A percentile compares a stretch with the other conserved stretches of the same genome.
phyloP scores from a whole-genome alignment of 306 rosid species.

The Lathyrus aphaca region DNA sequence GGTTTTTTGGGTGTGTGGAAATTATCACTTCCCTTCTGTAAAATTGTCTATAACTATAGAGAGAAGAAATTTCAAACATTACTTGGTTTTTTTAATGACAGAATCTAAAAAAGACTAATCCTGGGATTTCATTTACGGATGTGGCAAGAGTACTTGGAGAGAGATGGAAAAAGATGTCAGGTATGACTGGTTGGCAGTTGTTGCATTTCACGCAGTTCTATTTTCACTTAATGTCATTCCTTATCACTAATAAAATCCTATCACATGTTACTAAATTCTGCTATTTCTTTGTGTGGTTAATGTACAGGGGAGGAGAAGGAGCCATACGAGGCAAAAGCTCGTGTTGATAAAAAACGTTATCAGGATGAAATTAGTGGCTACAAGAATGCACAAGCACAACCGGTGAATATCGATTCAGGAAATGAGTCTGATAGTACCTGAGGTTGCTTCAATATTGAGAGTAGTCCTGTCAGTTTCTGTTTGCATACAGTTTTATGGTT shows the following conservation, averaged over 20 bases:
- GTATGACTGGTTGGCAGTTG: constrained; percentile 48
- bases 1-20: constrained; percentile 1
- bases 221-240: neutral
- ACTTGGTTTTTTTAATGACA: constrained; percentile 39
- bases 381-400: constrained; percentile 69
- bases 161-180: constrained; percentile 97
- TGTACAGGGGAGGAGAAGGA: constrained; percentile 56
- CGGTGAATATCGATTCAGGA: constrained; percentile 81
- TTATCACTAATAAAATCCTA: constrained; percentile 7
- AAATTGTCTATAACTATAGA: neutral
- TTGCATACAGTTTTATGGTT: neutral
- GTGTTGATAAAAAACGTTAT: constrained; percentile 82
- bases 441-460: constrained; percentile 17
- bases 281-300: constrained; percentile 32
- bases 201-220: constrained; percentile 18
- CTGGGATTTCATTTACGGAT: constrained; percentile 86
- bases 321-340: constrained; percentile 85
- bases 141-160: constrained; percentile 92
- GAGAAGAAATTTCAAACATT: neutral
- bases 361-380: constrained; percentile 89
- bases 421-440: constrained; percentile 76
- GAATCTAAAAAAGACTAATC: constrained; percentile 81
- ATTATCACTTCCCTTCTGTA: neutral
- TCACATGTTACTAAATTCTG: neutral
- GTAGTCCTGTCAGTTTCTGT: neutral